Base-by-base conservation (phyloP, 176 grass and related monocot genomes). In the Elymus sibiricus region DNA sequence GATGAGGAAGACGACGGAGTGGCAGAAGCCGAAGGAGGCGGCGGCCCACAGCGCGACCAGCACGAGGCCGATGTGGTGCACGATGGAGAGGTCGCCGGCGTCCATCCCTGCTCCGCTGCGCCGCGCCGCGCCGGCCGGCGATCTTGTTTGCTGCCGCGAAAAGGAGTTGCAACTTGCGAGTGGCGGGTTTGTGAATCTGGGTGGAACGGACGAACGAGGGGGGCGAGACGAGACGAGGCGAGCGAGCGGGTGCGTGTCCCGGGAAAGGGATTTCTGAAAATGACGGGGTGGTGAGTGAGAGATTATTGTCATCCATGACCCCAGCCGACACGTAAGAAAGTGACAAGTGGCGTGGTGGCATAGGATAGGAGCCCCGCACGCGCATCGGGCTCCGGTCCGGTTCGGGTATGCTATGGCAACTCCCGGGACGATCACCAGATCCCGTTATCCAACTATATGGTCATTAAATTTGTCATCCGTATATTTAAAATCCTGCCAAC, bases 1-100 rank as follows among this genome's bases (percentile, higher is more conserved):
- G 61, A 94, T 39, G 88, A 97, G 86, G 92, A 92, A 97, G 79
- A 97, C 72, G 19, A 87, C 1, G 74, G 87, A 92, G 80, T 88
- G 83, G 82, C 43, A 49, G 34, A 56, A 86, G 10, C 92, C 95
- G 43, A 92, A 4, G 82, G 87, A 75, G 27, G 71, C 88, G 32
- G 86, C 90, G 81, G 90, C 89, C 95, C 95, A 94, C 17, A 97
- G 92, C 65, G 56, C 74, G 47, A 78, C 25, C 34, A 94, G 74
- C 59, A 94, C 95, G 29, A 97, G 64, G 67, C 83, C 90, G 66
- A 97, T 91, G 86, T 97, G 95, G 84, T 82, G 83, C 58, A 97
- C 72, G 61, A 97, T 83, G 78, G 92, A 90, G 56, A 94, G 82
- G 79, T 97, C 95, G 79, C 79, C 91, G 40, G 93, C 62, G 74